Evolutionary conservation across 2,329 filamentous ascomycete genomes (phyloP).

Genomic region (Akanthomyces muscarius): DNA sequence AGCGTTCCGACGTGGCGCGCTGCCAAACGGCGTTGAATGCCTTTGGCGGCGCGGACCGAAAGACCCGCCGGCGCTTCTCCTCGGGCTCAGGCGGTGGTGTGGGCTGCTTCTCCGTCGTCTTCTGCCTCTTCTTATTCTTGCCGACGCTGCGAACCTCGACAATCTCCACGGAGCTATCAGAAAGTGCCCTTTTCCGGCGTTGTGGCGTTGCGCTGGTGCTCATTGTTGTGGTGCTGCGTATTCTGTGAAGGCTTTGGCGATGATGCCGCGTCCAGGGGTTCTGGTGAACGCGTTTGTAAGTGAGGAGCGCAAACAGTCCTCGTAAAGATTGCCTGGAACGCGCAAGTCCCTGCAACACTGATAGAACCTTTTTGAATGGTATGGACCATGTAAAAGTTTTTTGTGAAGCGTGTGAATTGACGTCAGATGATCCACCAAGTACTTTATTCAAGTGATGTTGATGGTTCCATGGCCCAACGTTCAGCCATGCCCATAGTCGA

Average conservation of each 20-base stretch:
- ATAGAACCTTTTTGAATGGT: not conserved
- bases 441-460: not conserved
- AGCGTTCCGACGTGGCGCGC: constrained; percentile 39
- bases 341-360: not conserved
- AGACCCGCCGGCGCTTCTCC: constrained; percentile 36
- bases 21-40: constrained; percentile 35
- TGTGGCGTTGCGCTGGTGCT: not conserved
- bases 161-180: not conserved
- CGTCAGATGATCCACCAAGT: not conserved
- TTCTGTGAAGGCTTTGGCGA: not conserved
- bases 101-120: not conserved
- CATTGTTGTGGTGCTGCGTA: too few relatives aligned
- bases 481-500: not conserved
- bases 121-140: not conserved
- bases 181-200: not conserved
- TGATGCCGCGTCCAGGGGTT: not conserved
- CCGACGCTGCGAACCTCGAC: not conserved
- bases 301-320: too few relatives aligned
- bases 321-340: not conserved
- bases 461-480: too few relatives aligned
- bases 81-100: not conserved
- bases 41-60: constrained; percentile 32
- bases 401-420: not conserved
- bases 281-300: not conserved
- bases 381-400: not conserved